Percentiles rank a stretch among this genome's conserved stretches.
phyloP scores from a whole-genome alignment of 805 yeast species.

The Helenozyma baotianmanensis region DNA sequence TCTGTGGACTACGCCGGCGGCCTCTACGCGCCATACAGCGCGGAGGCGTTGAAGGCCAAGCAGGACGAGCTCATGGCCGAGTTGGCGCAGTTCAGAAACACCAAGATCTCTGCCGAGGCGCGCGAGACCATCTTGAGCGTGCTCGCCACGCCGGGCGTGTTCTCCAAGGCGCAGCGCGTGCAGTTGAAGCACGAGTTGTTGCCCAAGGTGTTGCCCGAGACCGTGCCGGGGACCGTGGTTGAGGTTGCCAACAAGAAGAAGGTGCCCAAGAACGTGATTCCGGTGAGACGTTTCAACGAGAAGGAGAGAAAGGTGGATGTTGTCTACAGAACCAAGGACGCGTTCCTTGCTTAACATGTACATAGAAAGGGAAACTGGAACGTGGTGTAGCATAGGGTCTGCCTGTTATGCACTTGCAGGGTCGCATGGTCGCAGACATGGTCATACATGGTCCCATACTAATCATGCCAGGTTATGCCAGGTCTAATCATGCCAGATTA shows the following conservation, averaged over 20 bases:
- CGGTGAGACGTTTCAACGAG: slow-evolving; percentile 59
- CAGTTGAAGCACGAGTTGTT: slow-evolving; percentile 45
- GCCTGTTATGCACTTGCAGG: too few species aligned
- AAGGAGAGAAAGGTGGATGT: slow-evolving; percentile 47
- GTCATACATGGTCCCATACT: too few species aligned
- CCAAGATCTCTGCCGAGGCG: slow-evolving; percentile 30
- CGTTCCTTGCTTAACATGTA: slow-evolving; percentile 29
- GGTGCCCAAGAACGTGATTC: slow-evolving; percentile 43
- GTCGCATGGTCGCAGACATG: too few species aligned
- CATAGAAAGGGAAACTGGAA: slow-evolving; percentile 4
- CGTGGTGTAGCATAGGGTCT: too few species aligned
- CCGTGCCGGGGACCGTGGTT: slow-evolving; percentile 38
- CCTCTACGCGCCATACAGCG: slow-evolving; percentile 35
- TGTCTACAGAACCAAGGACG: slow-evolving; percentile 51
- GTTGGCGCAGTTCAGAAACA: slow-evolving; percentile 20
- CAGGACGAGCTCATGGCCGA: slow-evolving; percentile 17
- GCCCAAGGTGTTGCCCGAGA: slow-evolving; percentile 54
- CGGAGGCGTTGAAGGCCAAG: slow-evolving; percentile 20
- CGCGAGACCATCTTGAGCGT: slow-evolving; percentile 39
- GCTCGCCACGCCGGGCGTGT: slow-evolving; percentile 40
- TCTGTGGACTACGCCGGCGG: slow-evolving; percentile 44
- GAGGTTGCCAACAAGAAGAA: slow-evolving; percentile 35
- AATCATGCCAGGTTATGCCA: too few species aligned
- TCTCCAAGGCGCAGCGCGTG: slow-evolving; percentile 31
- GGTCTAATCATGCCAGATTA: too few species aligned